phyloP scores from a whole-genome alignment of 768 basidiomycete genomes.

The Strobilomyces dryophilus region DNA sequence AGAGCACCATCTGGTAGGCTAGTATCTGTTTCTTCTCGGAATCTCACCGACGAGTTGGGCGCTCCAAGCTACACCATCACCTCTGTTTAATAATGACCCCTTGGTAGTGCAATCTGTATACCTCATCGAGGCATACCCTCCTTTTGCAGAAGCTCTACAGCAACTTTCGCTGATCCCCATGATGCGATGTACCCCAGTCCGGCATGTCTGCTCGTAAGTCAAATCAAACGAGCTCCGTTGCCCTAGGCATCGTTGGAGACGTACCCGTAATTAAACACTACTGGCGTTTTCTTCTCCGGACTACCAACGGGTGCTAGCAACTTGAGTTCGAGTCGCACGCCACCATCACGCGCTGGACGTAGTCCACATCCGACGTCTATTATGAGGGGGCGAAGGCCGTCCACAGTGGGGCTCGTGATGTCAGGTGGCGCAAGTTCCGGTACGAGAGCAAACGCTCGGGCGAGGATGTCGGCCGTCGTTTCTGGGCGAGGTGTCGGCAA shows the following conservation, averaged over 20 bases:
- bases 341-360: constrained; percentile 45
- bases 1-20: no score
- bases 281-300: constrained; percentile 34
- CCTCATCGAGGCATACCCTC: background rate
- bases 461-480: constrained; percentile 53
- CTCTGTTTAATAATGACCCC: no score
- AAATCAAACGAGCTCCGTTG: background rate
- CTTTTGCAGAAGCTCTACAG: constrained; percentile 40
- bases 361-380: constrained; percentile 49
- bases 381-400: constrained; percentile 43
- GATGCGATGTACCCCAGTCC: constrained; percentile 57
- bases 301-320: constrained; percentile 28
- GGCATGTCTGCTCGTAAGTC: constrained; percentile 37
- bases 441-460: constrained; percentile 45
- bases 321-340: constrained; percentile 52
- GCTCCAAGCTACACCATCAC: no score
- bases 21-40: no score
- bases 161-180: constrained; percentile 54
- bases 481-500: constrained; percentile 3
- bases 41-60: no score
- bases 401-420: constrained; percentile 41
- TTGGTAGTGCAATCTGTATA: background rate
- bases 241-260: background rate
- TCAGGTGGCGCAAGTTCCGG: constrained; percentile 55
- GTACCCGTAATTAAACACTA: constrained; percentile 53